Percentiles rank a stretch among this genome's conserved stretches.
phyloP scores from a whole-genome alignment of 1,139 yeast genomes.

The Barnettozyma hawaiiensis region DNA sequence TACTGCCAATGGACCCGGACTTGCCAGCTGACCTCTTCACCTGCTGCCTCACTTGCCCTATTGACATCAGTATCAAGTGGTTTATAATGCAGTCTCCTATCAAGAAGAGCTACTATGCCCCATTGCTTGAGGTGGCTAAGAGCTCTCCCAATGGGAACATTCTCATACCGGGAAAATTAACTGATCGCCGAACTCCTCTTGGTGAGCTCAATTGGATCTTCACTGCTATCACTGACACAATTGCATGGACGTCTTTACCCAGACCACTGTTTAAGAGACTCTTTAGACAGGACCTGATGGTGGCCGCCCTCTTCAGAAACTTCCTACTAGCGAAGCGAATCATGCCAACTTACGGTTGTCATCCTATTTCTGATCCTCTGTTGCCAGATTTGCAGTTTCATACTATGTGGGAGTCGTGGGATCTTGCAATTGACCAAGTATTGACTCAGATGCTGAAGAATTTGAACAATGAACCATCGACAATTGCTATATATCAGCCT shows the following conservation, averaged over 20 bases:
- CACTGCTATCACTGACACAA: conserved; percentile 96
- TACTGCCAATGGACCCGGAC: conserved; percentile 89
- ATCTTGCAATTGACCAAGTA: conserved; percentile 92
- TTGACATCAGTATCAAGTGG: conserved; percentile 90
- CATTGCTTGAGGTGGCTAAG: conserved; percentile 37
- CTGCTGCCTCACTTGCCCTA: conserved; percentile 92
- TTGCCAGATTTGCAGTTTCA: conserved; percentile 82
- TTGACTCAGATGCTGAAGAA: conserved; percentile 56
- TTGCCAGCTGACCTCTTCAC: conserved; percentile 95
- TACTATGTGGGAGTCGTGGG: conserved; percentile 99
- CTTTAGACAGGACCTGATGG: conserved; percentile 93
- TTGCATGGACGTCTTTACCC: conserved; percentile 93
- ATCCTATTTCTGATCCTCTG: conserved; percentile 92
- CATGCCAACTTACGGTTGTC: conserved; percentile 91
- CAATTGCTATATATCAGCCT: conserved; percentile 22
- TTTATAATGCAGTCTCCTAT: conserved; percentile 81
- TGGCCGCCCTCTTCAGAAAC: conserved; percentile 91
- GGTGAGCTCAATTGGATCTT: conserved; percentile 98
- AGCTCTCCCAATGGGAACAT: conserved; percentile 49
- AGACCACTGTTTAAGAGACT: conserved; percentile 83
- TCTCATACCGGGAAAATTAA: conserved; percentile 79
- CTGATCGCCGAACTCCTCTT: conserved; percentile 90
- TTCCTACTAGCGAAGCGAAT: conserved; percentile 86
- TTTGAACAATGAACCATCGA: conserved; percentile 28
- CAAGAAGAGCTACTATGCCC: conserved; percentile 55